Evolutionary conservation across 1,284 basidiomycete genomes (phyloP).

Genomic region (Blastosporella zonata): DNA sequence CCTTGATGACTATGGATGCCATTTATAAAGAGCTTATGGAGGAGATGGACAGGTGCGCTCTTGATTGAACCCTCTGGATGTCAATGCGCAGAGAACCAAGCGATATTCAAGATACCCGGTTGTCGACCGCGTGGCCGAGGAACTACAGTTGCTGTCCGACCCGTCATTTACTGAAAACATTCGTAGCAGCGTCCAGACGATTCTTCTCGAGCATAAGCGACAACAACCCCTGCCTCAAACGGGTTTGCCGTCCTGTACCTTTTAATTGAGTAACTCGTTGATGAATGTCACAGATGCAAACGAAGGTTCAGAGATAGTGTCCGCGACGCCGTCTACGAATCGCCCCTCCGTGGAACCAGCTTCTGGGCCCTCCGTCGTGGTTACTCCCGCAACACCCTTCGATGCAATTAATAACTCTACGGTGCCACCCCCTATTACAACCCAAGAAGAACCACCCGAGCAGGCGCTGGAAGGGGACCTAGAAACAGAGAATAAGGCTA

Average conservation of each 20-base stretch:
- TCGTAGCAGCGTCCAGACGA: slow-evolving; percentile 38
- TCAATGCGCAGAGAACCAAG: slow-evolving; percentile 3
- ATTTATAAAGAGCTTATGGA: slow-evolving; percentile 62
- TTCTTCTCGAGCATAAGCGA: slow-evolving; percentile 36
- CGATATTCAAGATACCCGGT: slow-evolving; percentile 46
- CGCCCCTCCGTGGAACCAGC: slow-evolving; percentile 17
- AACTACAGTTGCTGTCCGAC: slow-evolving; percentile 51
- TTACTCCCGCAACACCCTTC: slow-evolving; percentile 14
- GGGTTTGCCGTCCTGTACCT: slow-evolving; percentile 18
- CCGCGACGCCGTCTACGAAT: slow-evolving; percentile 16
- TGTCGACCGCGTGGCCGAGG: slow-evolving; percentile 61
- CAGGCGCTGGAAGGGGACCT: slow-evolving; percentile 9
- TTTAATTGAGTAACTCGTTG: slow-evolving; percentile 13
- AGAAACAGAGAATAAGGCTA: slow-evolving; percentile 9
- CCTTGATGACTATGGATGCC: slow-evolving; percentile 50
- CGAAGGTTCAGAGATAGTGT: slow-evolving; percentile 15
- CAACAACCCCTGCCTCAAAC: slow-evolving; percentile 19
- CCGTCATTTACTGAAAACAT: slow-evolving; percentile 46
- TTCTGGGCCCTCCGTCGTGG: slow-evolving; percentile 11
- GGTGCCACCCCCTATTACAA: slow-evolving; percentile 17
- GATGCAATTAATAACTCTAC: slow-evolving; percentile 3
- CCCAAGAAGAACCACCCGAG: slow-evolving; percentile 9
- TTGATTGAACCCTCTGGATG: slow-evolving; percentile 12
- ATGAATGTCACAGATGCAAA: slow-evolving; percentile 18
- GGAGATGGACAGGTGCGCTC: slow-evolving; percentile 61